These are phyloP conservation scores for Bolboschoenoplectus hybrid DNA, from an alignment of 202 grass and related monocot species.

Conservation along the genomic window DNA sequence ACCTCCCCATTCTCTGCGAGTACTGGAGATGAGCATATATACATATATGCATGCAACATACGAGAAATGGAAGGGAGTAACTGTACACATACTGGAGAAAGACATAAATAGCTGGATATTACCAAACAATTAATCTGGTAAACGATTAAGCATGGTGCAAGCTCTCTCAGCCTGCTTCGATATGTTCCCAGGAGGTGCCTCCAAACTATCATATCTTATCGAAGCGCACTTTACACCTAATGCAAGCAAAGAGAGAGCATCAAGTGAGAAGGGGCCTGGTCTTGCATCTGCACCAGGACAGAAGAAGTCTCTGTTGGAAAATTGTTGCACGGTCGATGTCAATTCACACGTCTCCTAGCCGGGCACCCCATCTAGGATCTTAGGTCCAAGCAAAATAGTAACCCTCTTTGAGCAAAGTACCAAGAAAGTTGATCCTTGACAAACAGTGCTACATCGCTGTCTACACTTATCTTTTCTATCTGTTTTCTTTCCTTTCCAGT, in stretches of 20 bases:
- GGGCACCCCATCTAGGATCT: slow-evolving; percentile 27
- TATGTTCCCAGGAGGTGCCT: slow-evolving; percentile 27
- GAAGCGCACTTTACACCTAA: slow-evolving; percentile 34
- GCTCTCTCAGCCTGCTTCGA: slow-evolving; percentile 8
- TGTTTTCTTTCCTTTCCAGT: slow-evolving; percentile 34
- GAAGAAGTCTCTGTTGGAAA: slow-evolving; percentile 29
- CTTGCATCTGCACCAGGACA: slow-evolving; percentile 22
- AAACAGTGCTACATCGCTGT: slow-evolving; percentile 31
- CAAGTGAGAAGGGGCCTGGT: background rate
- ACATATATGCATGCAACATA: background rate
- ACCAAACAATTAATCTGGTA: background rate
- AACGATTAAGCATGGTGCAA: slow-evolving; percentile 8
- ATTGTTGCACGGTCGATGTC: slow-evolving; percentile 29
- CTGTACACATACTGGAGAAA: slow-evolving; percentile 1
- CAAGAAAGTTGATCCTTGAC: slow-evolving; percentile 37
- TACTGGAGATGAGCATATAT: background rate
- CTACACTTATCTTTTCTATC: slow-evolving; percentile 37
- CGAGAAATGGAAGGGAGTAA: background rate
- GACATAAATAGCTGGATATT: background rate
- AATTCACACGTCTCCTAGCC: slow-evolving; percentile 20
- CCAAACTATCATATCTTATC: slow-evolving; percentile 33
- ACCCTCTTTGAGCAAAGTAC: slow-evolving; percentile 10
- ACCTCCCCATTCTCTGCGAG: background rate
- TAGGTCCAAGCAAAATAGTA: slow-evolving; percentile 30
- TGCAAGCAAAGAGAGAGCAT: slow-evolving; percentile 21